Base-by-base conservation (phyloP, 345 rosid species). In the Sapria himalayana region DNA sequence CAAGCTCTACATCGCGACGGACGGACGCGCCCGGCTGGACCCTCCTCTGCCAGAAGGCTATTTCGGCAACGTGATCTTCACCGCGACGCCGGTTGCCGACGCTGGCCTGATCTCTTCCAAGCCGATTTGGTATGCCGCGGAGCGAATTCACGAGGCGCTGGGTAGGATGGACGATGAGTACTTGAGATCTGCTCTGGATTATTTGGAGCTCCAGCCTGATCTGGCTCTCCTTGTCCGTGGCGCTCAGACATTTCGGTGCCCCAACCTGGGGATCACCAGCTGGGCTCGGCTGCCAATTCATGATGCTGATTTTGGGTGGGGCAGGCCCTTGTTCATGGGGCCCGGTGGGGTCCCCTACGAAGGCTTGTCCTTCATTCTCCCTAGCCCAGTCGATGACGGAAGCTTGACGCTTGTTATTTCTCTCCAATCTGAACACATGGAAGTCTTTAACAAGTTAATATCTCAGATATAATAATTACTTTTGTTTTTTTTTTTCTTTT, bases 251-350 rank as follows among this genome's bases (percentile, higher is more conserved):
- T 80, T 70, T 49, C 64, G 33, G 64, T 80, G 93, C 55, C 96
- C 96, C 0, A 84, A 84, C 31, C 71, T 84, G 4, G 89, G 93
- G 54, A 80, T 84, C 49, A 80, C 93, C 9, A 79, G 89, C 45
- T 84, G 95, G 95, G 77, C 51, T 29, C 70, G 92, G 51, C 50
- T 84, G 51, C 92, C 95, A 5, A 76, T 79, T 48, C 81, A 84
- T 40, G 92, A 79, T 14, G 93, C 89, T 4, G 95, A 84, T 57
- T 85, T 85, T 17, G 93, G 96, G 1, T 85, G 96, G 96, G 96
- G 96, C 2, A 61, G 93, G 14, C 93, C 93, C 25, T 70, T 85
- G 11, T 80, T 74, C 31, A 77, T 85, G 93, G 96, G 96, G 16
- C 93, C 93, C 14, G 93, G 93, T 33, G 81, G 91, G 9, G 70